Base-by-base conservation (phyloP, 2,329 filamentous ascomycete genomes). In the Orbilia javanica region DNA sequence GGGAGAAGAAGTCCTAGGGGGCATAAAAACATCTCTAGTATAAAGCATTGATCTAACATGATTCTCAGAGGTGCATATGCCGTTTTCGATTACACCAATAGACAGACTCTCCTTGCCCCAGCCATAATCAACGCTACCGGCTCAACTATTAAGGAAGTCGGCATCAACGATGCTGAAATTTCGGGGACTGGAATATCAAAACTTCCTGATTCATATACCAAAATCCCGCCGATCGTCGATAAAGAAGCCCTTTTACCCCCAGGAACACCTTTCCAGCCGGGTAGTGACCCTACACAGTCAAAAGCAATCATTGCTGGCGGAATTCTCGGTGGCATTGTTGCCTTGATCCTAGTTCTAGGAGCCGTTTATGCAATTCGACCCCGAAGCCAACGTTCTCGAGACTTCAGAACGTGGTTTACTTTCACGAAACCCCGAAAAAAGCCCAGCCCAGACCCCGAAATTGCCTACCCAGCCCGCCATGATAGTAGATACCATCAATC, bases 341-440 rank as follows among this genome's bases (percentile, higher is more conserved):
- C 60, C 11, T 50, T 75, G 18, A 27, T 75, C 15, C 46, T 75
- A 10, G 67, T 75, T 13, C 36, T 75, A 10, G 71, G 71, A 60
- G 71, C 63, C 34, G 71, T 75, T 4, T 75, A 75, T 18, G 71
- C 71, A 7, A 75, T 75, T 31, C 64, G 71, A n/a, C 71, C 71
- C 4, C 71, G 71, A 36, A 75, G 46, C 46, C 71, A 75, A 34
- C 71, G 71, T 36, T 67, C 71, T 29, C 64, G 71, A 27, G 65
- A 69, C 42, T 68, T 75, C 31, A 62, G 63, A 29, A 75, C 71
- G 7, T 75, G 71, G 71, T 75, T 75, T 20, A 64, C 71, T 5
- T 75, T 75, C 46, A 69, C 27, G 4, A 60, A 44, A 55, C 20
- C 63, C 2, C 42, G 63, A 42, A 55, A 57, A 25, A 62, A 57